phyloP scores from a whole-genome alignment of 176 grass and related monocot genomes.

The Bothriochloa decipiens region DNA sequence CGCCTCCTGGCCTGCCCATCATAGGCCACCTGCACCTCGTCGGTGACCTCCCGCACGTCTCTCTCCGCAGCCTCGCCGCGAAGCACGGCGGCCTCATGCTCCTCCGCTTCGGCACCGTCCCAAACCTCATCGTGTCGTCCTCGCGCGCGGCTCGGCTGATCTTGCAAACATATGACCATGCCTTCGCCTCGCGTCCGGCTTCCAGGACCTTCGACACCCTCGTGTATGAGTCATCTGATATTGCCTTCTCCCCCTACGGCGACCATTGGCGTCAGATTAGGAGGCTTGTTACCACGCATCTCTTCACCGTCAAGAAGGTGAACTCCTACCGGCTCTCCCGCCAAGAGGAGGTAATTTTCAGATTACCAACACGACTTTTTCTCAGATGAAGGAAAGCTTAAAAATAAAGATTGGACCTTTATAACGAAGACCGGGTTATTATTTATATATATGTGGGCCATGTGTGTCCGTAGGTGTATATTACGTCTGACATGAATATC shows the following conservation, averaged over 20 bases:
- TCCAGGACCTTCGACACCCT: background rate
- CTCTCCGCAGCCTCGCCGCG: constrained; percentile 27
- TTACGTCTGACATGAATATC: background rate
- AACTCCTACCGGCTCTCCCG: constrained; percentile 4
- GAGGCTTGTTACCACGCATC: constrained; percentile 43
- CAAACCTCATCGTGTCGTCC: constrained; percentile 53
- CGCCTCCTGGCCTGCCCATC: constrained; percentile 48
- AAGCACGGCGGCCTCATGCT: constrained; percentile 45
- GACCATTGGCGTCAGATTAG: constrained; percentile 48
- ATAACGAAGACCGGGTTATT: background rate
- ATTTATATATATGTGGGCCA: too few species aligned
- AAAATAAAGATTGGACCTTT: background rate
- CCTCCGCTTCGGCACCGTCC: constrained; percentile 55
- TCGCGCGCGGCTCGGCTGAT: constrained; percentile 41
- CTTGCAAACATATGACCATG: constrained; percentile 57
- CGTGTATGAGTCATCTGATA: constrained; percentile 32
- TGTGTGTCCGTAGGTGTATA: too few species aligned
- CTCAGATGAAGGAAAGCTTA: background rate
- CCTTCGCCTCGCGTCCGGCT: constrained; percentile 53
- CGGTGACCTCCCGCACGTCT: constrained; percentile 47
- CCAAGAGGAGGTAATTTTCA: constrained; percentile 14
- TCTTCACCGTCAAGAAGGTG: constrained; percentile 41
- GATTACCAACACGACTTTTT: background rate
- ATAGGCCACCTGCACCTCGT: constrained; percentile 59
- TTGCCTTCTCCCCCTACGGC: constrained; percentile 47